Evolutionary conservation across 257 asterid genomes (phyloP).

Genomic region (Nicotiana sylvestris): DNA sequence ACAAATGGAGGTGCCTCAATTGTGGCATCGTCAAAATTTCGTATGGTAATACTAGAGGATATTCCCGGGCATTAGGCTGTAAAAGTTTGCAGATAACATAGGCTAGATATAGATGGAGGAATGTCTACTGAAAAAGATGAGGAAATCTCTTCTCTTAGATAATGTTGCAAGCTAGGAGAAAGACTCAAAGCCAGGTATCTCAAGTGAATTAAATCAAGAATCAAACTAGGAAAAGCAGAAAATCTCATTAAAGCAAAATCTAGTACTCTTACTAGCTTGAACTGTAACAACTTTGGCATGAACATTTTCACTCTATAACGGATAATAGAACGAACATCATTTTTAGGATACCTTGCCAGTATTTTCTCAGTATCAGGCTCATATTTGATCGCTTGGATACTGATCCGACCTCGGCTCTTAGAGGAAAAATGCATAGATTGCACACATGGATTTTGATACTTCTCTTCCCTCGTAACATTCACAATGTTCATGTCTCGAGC

Average conservation of each 20-base stretch:
- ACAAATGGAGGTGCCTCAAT: constrained; percentile 15
- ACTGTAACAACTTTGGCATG: neutral
- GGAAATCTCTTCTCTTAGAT: neutral
- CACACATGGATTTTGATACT: no score
- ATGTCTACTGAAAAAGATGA: neutral
- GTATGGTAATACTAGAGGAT: neutral
- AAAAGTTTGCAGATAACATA: neutral
- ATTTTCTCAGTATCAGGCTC: no score
- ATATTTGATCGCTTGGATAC: no score
- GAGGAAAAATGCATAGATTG: no score
- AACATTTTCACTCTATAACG: neutral
- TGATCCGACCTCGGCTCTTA: no score
- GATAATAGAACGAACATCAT: neutral
- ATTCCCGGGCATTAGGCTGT: neutral
- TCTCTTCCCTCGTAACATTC: no score
- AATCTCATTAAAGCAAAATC: neutral
- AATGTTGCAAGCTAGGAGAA: neutral
- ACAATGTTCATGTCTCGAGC: no score
- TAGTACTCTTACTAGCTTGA: constrained; percentile 7
- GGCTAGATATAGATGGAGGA: neutral
- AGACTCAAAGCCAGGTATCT: neutral
- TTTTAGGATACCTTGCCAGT: no score
- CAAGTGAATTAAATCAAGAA: neutral
- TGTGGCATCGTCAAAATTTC: constrained; percentile 22
- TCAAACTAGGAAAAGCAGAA: neutral